phyloP scores from a whole-genome alignment of 2,329 filamentous ascomycete species.

The Fusarium nygamai region DNA sequence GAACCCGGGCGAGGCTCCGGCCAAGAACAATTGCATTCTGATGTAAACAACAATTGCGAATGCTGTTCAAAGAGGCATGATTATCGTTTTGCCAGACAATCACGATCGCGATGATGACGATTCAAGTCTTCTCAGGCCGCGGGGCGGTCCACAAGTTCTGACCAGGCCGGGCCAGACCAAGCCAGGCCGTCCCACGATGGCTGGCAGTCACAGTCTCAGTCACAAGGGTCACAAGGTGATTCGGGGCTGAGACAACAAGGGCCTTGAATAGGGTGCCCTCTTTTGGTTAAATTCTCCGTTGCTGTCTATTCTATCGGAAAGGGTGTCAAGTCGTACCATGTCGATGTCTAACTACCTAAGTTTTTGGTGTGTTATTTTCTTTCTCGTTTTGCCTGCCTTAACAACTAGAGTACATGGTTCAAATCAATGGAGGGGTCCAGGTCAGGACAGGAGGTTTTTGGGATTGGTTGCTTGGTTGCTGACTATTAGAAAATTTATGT shows the following conservation, averaged over 20 bases:
- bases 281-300: conserved; percentile 34
- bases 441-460: not conserved
- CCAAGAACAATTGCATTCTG: conserved; percentile 81
- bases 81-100: conserved; percentile 1
- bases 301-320: conserved; percentile 3
- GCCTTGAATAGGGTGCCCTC: conserved; percentile 15
- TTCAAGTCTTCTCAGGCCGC: conserved; percentile 14
- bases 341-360: not conserved
- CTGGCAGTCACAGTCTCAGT: conserved; percentile 6
- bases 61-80: not conserved
- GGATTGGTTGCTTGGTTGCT: not conserved
- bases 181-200: conserved; percentile 17
- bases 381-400: conserved; percentile 21
- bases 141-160: conserved; percentile 27
- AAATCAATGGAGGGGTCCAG: conserved; percentile 19
- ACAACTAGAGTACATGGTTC: conserved; percentile 36
- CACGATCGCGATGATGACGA: conserved; percentile 14
- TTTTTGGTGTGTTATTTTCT: conserved; percentile 4
- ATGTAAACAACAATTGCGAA: conserved; percentile 69
- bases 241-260: conserved; percentile 26
- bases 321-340: conserved; percentile 17
- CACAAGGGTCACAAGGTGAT: conserved; percentile 22
- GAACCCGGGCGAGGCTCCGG: conserved; percentile 85
- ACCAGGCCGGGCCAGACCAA: not conserved
- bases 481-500: conserved; percentile 3